These are phyloP conservation scores for Pyrenochaeta sp. DNA, from an alignment of 2,329 filamentous ascomycete species.

Conservation along the genomic window DNA sequence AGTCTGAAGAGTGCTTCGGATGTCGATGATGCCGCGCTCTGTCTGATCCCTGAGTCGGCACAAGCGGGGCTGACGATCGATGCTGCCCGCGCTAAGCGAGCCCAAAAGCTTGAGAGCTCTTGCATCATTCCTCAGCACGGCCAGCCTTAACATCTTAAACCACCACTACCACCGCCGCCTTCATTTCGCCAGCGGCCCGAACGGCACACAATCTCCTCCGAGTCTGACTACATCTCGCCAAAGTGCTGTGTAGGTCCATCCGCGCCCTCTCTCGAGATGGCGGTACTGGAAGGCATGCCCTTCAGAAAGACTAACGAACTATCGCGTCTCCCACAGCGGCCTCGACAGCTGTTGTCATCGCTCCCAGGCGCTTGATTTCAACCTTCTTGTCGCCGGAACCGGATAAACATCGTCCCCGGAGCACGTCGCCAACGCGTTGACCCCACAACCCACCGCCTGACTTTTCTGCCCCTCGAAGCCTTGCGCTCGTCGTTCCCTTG, in stretches of 20 bases:
- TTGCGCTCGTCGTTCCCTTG: slow-evolving; percentile 6
- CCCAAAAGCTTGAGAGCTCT: slow-evolving; percentile 3
- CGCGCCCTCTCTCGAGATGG: slow-evolving; percentile 36
- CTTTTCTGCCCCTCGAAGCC: slow-evolving; percentile 29
- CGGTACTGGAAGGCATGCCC: slow-evolving; percentile 38
- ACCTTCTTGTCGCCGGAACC: slow-evolving; percentile 8
- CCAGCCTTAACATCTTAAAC: slow-evolving; percentile 16
- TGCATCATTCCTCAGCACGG: slow-evolving; percentile 18
- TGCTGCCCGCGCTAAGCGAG: slow-evolving; percentile 6
- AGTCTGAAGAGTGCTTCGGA: slow-evolving; percentile 14
- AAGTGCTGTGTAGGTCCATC: slow-evolving; percentile 42
- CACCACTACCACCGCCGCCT: slow-evolving; percentile 14
- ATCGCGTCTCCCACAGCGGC: slow-evolving; percentile 31
- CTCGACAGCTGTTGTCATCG: slow-evolving; percentile 18
- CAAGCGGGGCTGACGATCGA: slow-evolving; percentile 18
- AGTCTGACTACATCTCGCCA: slow-evolving; percentile 26
- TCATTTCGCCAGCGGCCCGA: slow-evolving; percentile 6
- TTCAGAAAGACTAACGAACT: slow-evolving; percentile 42
- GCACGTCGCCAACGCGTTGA: slow-evolving; percentile 18
- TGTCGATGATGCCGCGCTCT: slow-evolving; percentile 11
- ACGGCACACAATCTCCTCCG: slow-evolving; percentile 11
- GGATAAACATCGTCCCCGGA: slow-evolving; percentile 16
- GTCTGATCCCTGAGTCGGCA: slow-evolving; percentile 13
- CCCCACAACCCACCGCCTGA: slow-evolving; percentile 27
- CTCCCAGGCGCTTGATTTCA: slow-evolving; percentile 14